phyloP scores from a whole-genome alignment of 2,329 filamentous ascomycete genomes.

The Trichophyton rubrum region DNA sequence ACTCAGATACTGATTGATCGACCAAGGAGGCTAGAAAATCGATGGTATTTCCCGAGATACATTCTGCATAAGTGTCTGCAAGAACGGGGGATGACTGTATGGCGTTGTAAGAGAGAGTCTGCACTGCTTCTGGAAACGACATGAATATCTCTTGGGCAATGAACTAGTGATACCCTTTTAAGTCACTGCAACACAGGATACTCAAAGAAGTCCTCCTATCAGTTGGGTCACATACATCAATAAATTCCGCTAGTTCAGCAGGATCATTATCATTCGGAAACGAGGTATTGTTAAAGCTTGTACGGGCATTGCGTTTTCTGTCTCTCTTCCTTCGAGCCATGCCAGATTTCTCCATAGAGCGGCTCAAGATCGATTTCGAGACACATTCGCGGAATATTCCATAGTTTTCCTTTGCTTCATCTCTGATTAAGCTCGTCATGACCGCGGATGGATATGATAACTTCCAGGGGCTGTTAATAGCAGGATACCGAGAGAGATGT shows the following conservation, averaged over 20 bases:
- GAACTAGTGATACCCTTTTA: constrained; percentile 38
- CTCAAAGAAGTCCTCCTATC: constrained; percentile 4
- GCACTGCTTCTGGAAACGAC: constrained; percentile 49
- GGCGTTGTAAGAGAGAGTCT: constrained; percentile 47
- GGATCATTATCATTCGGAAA: constrained; percentile 30
- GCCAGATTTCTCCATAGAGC: constrained; percentile 39
- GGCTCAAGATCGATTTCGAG: constrained; percentile 55
- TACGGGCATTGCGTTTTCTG: constrained; percentile 10
- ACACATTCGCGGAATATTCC: constrained; percentile 63
- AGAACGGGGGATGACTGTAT: constrained; percentile 41
- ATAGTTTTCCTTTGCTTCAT: constrained; percentile 38
- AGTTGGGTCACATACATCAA: constrained; percentile 41
- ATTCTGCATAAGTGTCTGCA: constrained; percentile 44
- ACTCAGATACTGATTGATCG: constrained; percentile 51
- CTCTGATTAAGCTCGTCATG: neutral
- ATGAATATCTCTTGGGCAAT: constrained; percentile 58
- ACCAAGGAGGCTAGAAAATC: constrained; percentile 42
- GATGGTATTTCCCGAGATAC: constrained; percentile 42
- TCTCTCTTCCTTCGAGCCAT: constrained; percentile 24
- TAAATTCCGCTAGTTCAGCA: constrained; percentile 66
- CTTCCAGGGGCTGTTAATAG: no score
- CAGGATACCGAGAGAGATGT: neutral
- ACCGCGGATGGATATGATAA: neutral
- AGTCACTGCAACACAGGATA: neutral
- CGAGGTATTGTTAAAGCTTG: constrained; percentile 10